These are phyloP conservation scores for Oryza officinalis DNA, from an alignment of 176 grass and related monocot species.

Conservation along the genomic window DNA sequence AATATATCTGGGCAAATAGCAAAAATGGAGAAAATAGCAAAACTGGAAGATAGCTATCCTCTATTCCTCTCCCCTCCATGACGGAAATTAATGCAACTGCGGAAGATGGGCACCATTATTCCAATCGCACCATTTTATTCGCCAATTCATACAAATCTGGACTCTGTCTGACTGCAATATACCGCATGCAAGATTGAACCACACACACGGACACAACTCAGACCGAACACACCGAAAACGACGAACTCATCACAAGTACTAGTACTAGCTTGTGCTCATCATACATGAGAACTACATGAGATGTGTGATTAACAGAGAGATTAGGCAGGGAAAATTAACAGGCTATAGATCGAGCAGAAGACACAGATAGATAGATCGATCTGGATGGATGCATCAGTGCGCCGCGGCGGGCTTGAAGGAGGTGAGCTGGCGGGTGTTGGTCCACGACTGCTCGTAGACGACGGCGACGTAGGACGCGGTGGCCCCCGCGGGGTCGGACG, in stretches of 20 bases:
- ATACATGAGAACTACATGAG: too few relatives aligned
- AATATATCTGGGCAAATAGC: too few relatives aligned
- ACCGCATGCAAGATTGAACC: background rate
- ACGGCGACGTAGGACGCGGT: slow-evolving; percentile 27
- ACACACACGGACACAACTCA: background rate
- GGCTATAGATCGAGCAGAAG: background rate
- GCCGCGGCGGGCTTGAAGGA: slow-evolving; percentile 41
- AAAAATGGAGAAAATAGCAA: too few relatives aligned
- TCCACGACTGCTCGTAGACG: slow-evolving; percentile 54
- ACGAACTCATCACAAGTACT: too few relatives aligned
- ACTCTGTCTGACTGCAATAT: too few relatives aligned
- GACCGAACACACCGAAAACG: background rate
- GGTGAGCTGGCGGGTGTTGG: slow-evolving; percentile 33
- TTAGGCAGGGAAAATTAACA: background rate
- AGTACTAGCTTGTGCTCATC: too few relatives aligned
- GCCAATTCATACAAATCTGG: background rate
- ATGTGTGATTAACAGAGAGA: background rate
- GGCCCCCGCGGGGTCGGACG: background rate
- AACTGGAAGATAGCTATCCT: too few relatives aligned
- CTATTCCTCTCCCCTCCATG: too few relatives aligned
- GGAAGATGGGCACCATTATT: too few relatives aligned
- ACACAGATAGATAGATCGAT: background rate
- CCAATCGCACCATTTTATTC: background rate
- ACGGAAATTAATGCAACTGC: too few relatives aligned
- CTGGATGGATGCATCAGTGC: too few relatives aligned